phyloP scores from a whole-genome alignment of 176 grass and related monocot species.

The Zoysia pacifica region DNA sequence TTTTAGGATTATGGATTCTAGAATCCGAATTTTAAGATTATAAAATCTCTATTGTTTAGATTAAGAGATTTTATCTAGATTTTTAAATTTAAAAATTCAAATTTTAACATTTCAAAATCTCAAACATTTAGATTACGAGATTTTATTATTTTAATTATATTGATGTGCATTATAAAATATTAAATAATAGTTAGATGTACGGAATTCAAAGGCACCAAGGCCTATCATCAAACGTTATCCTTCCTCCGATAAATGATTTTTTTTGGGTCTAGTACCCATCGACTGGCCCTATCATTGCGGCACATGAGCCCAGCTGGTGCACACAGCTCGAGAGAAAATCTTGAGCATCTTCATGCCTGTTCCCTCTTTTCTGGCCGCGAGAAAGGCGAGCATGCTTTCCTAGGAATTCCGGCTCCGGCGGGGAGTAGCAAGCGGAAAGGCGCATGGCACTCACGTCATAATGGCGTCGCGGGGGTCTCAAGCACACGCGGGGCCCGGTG shows the following conservation, averaged over 20 bases:
- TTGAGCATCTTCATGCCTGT: constrained; percentile 4
- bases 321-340: constrained; percentile 37
- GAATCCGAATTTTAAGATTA: too few species aligned
- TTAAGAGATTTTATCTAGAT: too few species aligned
- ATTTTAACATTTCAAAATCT: too few species aligned
- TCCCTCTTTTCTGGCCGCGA: constrained; percentile 1
- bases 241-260: neutral
- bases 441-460: constrained; percentile 41
- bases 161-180: too few species aligned
- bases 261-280: neutral
- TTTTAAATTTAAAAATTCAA: too few species aligned
- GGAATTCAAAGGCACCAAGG: too few species aligned
- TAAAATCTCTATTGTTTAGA: too few species aligned
- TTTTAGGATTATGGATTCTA: too few species aligned
- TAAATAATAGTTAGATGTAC: too few species aligned
- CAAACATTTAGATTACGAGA: too few species aligned
- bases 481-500: constrained; percentile 23
- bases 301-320: constrained; percentile 32
- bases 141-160: too few species aligned
- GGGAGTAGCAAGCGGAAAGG: constrained; percentile 28
- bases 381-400: constrained; percentile 51
- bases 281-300: constrained; percentile 11
- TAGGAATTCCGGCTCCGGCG: constrained; percentile 48
- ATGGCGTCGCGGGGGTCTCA: constrained; percentile 53
- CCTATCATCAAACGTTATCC: neutral